Percentiles rank a stretch among this genome's conserved stretches.
Conservation (phyloP, 176 grass and related monocot species). For the Thalia dealbata region DNA sequence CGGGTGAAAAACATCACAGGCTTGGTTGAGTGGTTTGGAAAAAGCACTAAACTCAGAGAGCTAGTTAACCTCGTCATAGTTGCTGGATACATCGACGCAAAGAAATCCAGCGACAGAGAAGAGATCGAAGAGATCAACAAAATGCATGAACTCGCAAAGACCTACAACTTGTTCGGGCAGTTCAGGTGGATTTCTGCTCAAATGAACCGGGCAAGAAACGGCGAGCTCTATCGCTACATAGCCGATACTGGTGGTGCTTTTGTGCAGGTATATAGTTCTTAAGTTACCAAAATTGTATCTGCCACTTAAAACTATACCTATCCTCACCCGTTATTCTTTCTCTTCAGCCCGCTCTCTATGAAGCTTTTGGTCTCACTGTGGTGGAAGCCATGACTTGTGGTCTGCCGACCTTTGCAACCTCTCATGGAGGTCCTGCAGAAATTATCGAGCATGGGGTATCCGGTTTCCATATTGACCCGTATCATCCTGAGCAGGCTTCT, state of each 20-base stretch:
- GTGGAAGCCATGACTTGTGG: conserved; percentile 87
- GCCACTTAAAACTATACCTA: background rate
- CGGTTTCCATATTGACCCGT: conserved; percentile 90
- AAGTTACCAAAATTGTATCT: background rate
- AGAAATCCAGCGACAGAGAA: conserved; percentile 66
- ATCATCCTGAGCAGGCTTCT: conserved; percentile 64
- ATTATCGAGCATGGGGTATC: conserved; percentile 83
- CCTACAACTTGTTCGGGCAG: conserved; percentile 67
- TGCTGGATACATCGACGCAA: conserved; percentile 67
- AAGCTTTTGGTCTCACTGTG: conserved; percentile 92
- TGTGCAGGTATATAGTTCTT: conserved; percentile 62
- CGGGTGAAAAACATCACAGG: conserved; percentile 92
- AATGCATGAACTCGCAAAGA: conserved; percentile 72
- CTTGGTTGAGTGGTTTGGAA: conserved; percentile 66
- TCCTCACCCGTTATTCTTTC: background rate
- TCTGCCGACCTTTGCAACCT: conserved; percentile 84
- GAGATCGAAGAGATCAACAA: conserved; percentile 83
- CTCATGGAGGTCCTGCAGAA: conserved; percentile 83
- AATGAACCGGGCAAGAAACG: conserved; percentile 68
- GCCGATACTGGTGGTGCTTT: conserved; percentile 80
- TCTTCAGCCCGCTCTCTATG: conserved; percentile 78
- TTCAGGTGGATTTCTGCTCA: conserved; percentile 92
- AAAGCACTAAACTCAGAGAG: conserved; percentile 42
- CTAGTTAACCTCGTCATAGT: conserved; percentile 81
- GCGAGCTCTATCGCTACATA: conserved; percentile 91